Percentiles rank a stretch among this genome's conserved stretches.
Evolutionary conservation across 2,329 filamentous ascomycete genomes (phyloP).

Genomic region (Sporothrix protearum): DNA sequence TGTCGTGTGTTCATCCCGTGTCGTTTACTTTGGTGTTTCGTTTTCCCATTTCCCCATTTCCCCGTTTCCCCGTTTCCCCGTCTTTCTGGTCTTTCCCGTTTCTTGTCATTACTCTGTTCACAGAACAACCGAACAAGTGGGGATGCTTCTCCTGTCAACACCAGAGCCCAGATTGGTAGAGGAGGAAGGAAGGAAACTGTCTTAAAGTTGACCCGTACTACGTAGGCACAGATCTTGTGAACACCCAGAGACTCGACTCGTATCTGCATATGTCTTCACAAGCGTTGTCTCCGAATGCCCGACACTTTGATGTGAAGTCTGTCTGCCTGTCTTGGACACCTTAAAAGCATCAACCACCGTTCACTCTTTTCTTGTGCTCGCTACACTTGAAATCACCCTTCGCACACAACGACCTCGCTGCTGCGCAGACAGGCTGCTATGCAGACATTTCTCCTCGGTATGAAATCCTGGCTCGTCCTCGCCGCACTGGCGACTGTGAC

Average conservation of each 20-base stretch:
- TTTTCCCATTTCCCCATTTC: neutral
- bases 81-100: neutral
- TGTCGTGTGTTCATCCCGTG: neutral
- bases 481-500: conserved; percentile 10
- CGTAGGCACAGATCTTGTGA: neutral
- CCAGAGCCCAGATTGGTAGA: neutral
- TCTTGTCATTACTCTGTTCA: neutral
- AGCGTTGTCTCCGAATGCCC: neutral
- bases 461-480: neutral
- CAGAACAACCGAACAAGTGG: neutral
- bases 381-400: neutral
- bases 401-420: too few relatives aligned
- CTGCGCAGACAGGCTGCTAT: too few relatives aligned
- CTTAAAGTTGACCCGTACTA: neutral
- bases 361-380: neutral
- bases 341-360: too few relatives aligned
- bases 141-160: neutral
- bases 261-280: neutral
- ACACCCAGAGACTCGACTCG: neutral
- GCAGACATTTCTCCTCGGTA: neutral
- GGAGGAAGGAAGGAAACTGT: neutral
- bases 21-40: neutral
- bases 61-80: neutral
- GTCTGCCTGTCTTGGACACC: neutral
- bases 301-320: neutral